phyloP scores from a whole-genome alignment of 2,329 filamentous ascomycete species.

The Diaporthe citri region DNA sequence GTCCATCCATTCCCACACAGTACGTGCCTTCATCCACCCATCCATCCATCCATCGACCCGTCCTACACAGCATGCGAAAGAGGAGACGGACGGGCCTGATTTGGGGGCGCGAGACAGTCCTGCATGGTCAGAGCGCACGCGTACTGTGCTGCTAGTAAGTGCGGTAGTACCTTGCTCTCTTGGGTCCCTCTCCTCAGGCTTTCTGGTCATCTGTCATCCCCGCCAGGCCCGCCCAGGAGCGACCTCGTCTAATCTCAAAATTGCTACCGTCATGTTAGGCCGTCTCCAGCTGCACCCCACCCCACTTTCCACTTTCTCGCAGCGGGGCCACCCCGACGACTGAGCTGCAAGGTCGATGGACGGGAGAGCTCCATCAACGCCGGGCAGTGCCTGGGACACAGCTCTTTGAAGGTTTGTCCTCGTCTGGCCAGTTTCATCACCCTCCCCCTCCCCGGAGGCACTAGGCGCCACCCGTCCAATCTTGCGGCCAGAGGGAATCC shows the following conservation, averaged over 20 bases:
- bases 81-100: constrained; percentile 13
- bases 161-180: not conserved
- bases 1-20: constrained; percentile 12
- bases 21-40: not conserved
- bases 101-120: constrained; percentile 19
- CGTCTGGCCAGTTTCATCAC: constrained; percentile 30
- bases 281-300: constrained; percentile 27
- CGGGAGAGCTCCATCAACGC: constrained; percentile 20
- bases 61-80: not conserved
- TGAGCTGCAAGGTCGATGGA: constrained; percentile 14
- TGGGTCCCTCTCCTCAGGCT: not conserved
- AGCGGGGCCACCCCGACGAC: constrained; percentile 14
- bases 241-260: constrained; percentile 31
- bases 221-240: constrained; percentile 15
- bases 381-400: constrained; percentile 3
- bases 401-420: constrained; percentile 29
- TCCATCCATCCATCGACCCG: not conserved
- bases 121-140: constrained; percentile 23
- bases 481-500: constrained; percentile 16
- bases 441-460: not conserved
- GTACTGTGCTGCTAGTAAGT: constrained; percentile 10
- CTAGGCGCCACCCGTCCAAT: constrained; percentile 18
- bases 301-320: constrained; percentile 20
- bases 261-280: constrained; percentile 26
- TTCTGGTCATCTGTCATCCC: constrained; percentile 26